Evolutionary conservation across 768 basidiomycete genomes (phyloP), one percentile per base, ranked within the genome.

Genomic region (Pleurotus cornucopiae): DNA sequence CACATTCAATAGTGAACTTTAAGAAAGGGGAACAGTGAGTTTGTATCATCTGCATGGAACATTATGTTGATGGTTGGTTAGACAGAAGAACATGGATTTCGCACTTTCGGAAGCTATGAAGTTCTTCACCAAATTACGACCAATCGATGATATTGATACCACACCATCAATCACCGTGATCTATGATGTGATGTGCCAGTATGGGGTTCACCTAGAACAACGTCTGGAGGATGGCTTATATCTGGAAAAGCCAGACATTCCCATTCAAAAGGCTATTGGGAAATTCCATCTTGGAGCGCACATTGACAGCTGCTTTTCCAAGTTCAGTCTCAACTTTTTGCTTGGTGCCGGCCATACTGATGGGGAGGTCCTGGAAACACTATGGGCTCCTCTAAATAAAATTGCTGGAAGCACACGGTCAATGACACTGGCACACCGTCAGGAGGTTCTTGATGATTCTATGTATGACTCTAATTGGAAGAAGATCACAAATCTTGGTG

Each of bases 381-480:
- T 58, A 0, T 77, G 75, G 76, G 49, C 67, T 0, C 54, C 53
- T 0, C 46, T 67, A 4, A 73, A 74, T 40, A 45, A 55, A 0
- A 57, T 61, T 0, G 65, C 68, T 1, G 53, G 58, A 0, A 66
- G 65, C 40, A 72, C 68, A 0, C 55, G 62, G 5, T 68, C 72
- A 20, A 76, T 73, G 72, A 63, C 64, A 0, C 64, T 65, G 0
- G 60, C 73, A 18, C 55, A 67, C 44, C 30, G 65, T 0, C 47
- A 59, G 2, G 71, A 72, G 20, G 65, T 64, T 0, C 57, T 79
- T 0, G 73, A 80, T 41, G 71, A 76, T 13, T 64, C 70, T 7
- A 71, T 71, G 41, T 60, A 59, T 6, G 69, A 72, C 44, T 67
- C 61, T 48, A 76, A 81, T 54, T 71, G 69, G 69, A 56, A 57